phyloP scores from a whole-genome alignment of 805 yeast genomes.

The Spathaspora passalidarum region DNA sequence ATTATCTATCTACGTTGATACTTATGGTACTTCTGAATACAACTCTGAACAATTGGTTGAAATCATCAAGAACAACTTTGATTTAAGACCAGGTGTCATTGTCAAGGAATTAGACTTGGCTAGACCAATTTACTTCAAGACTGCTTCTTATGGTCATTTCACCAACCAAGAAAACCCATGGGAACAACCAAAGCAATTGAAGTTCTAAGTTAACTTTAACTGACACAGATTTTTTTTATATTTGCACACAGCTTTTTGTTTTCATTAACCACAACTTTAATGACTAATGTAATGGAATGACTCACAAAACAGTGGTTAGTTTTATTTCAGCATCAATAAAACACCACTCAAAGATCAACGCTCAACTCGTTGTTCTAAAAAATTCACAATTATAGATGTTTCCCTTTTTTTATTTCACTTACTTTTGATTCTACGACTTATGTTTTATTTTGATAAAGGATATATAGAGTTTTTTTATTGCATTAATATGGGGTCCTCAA shows the following conservation, averaged over 20 bases:
- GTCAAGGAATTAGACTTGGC: slow-evolving; percentile 96
- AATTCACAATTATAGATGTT: slow-evolving; percentile 4
- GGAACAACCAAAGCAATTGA: slow-evolving; percentile 92
- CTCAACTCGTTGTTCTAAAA: slow-evolving; percentile 42
- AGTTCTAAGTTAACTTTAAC: slow-evolving; percentile 42
- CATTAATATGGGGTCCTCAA: slow-evolving; percentile 49
- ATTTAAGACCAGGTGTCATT: slow-evolving; percentile 98
- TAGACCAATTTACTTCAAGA: slow-evolving; percentile 98
- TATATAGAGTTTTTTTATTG: slow-evolving; percentile 35
- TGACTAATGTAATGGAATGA: slow-evolving; percentile 45
- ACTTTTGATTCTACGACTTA: slow-evolving; percentile 5
- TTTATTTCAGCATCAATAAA: neutral
- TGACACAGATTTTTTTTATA: neutral
- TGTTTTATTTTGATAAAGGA: slow-evolving; percentile 15
- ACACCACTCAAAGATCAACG: slow-evolving; percentile 25
- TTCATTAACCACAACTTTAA: slow-evolving; percentile 13
- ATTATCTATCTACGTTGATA: slow-evolving; percentile 93
- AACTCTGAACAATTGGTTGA: slow-evolving; percentile 86
- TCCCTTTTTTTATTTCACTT: slow-evolving; percentile 14
- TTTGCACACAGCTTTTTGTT: neutral
- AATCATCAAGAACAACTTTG: slow-evolving; percentile 91
- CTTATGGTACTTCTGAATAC: slow-evolving; percentile 95
- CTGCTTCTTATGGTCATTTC: slow-evolving; percentile 99
- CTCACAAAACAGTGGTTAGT: slow-evolving; percentile 20
- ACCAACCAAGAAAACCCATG: slow-evolving; percentile 98